phyloP scores from a whole-genome alignment of 192 early-diverging fungal species.

The Dispira parvispora region DNA sequence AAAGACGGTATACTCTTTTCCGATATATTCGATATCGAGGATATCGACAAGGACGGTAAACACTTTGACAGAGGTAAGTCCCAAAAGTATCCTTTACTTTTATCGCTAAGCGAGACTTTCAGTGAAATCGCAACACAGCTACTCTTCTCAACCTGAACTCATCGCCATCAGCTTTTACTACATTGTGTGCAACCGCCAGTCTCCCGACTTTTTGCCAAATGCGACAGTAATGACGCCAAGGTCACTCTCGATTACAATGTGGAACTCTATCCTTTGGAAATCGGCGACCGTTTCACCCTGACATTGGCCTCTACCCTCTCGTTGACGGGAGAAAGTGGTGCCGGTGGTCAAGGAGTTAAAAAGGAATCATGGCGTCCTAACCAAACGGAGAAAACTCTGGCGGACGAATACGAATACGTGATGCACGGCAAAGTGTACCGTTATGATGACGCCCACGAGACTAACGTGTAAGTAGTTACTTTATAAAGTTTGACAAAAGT shows the following conservation, averaged over 20 bases:
- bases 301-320: constrained; percentile 65
- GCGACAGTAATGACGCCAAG: constrained; percentile 77
- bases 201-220: constrained; percentile 65
- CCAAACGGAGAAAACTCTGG: constrained; percentile 46
- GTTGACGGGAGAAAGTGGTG: constrained; percentile 17
- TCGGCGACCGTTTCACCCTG: constrained; percentile 72
- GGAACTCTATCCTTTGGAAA: constrained; percentile 79
- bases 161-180: too few relatives aligned
- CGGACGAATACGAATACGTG: constrained; percentile 96
- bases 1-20: constrained; percentile 70
- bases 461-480: constrained; percentile 42
- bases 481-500: not conserved
- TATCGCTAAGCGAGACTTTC: not conserved
- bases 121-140: not conserved
- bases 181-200: constrained; percentile 24
- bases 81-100: too few relatives aligned
- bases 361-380: constrained; percentile 51
- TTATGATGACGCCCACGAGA: constrained; percentile 65
- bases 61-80: constrained; percentile 49
- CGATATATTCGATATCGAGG: constrained; percentile 78
- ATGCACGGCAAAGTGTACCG: constrained; percentile 97
- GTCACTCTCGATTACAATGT: constrained; percentile 87
- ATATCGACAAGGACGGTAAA: constrained; percentile 78
- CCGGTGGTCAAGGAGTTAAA: constrained; percentile 19
- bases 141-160: too few relatives aligned